phyloP scores from a whole-genome alignment of 495 filamentous ascomycete genomes.

The Copromyces sp. region DNA sequence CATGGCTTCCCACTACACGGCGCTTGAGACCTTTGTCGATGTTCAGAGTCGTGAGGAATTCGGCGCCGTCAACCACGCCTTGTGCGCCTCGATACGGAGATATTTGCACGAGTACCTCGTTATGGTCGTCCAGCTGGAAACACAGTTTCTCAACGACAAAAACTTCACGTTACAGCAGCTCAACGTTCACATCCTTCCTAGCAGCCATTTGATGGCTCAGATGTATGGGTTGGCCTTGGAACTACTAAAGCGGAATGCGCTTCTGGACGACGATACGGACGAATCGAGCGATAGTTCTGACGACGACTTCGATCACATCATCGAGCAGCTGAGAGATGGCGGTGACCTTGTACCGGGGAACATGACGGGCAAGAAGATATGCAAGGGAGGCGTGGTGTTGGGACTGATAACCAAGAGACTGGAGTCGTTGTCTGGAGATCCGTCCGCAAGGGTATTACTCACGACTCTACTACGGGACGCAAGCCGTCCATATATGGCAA shows the following conservation, averaged over 20 bases:
- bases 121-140: constrained; percentile 85
- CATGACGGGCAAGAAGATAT: constrained; percentile 80
- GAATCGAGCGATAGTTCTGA: constrained; percentile 74
- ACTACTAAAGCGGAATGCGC: constrained; percentile 72
- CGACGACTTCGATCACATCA: constrained; percentile 54
- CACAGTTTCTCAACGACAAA: constrained; percentile 76
- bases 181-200: constrained; percentile 82
- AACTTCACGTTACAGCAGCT: constrained; percentile 86
- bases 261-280: constrained; percentile 77
- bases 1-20: constrained; percentile 89
- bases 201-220: constrained; percentile 79
- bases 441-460: constrained; percentile 68
- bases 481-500: constrained; percentile 89
- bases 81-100: constrained; percentile 88
- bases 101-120: constrained; percentile 87
- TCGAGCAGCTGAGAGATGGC: constrained; percentile 85
- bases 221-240: constrained; percentile 81
- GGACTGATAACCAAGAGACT: constrained; percentile 75
- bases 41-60: constrained; percentile 88
- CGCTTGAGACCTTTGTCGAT: constrained; percentile 86
- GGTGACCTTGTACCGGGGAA: constrained; percentile 66
- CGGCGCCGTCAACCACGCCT: constrained; percentile 89
- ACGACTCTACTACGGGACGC: constrained; percentile 76
- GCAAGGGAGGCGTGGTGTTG: constrained; percentile 86
- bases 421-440: constrained; percentile 84